Evolutionary conservation across 306 rosid genomes (phyloP).

Genomic region (Cicer chorassanicum): DNA sequence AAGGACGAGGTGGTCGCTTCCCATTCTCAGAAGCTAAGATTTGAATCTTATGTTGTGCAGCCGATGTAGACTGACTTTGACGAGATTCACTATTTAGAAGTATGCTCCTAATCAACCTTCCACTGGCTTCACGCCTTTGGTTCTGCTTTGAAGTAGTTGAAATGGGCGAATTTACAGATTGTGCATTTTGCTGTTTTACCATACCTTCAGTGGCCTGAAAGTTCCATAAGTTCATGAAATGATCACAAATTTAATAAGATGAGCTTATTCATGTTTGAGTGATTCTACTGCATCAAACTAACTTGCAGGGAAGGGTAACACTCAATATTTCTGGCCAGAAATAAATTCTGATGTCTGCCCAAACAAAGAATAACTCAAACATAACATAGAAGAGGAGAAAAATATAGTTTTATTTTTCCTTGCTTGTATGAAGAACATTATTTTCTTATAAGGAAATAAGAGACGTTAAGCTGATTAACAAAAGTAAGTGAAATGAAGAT

Average conservation of each 20-base stretch:
- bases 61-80: conserved; percentile 60
- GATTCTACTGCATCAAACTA: conserved; percentile 4
- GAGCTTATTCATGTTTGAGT: conserved; percentile 19
- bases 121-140: conserved; percentile 78
- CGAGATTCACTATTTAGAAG: conserved; percentile 73
- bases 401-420: background rate
- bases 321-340: conserved; percentile 10
- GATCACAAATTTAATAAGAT: conserved; percentile 15
- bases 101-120: conserved; percentile 76
- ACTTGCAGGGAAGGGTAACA: background rate
- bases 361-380: conserved; percentile 8
- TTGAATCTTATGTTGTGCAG: conserved; percentile 68
- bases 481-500: conserved; percentile 30
- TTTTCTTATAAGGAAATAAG: conserved; percentile 19
- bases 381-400: background rate
- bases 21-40: conserved; percentile 67
- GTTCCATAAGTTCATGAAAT: conserved; percentile 12
- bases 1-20: conserved; percentile 61
- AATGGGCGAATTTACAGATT: conserved; percentile 58
- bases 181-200: conserved; percentile 53
- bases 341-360: background rate
- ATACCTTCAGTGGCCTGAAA: conserved; percentile 58
- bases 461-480: background rate
- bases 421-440: conserved; percentile 7
- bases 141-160: conserved; percentile 66